Evolutionary conservation across 495 filamentous ascomycete species (phyloP).

Genomic region (Trypethelium eluteriae): DNA sequence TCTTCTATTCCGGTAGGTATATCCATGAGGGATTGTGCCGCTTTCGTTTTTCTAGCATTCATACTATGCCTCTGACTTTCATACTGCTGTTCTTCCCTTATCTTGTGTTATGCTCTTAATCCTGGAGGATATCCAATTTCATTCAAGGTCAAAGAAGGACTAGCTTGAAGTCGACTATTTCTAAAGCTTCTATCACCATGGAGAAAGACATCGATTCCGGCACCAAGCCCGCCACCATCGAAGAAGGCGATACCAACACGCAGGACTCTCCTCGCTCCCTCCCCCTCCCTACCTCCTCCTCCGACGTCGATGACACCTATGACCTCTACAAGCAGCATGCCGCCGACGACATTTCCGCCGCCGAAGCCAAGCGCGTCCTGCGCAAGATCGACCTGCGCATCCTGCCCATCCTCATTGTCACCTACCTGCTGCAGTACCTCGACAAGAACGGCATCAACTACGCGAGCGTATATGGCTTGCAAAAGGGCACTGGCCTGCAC

Average conservation of each 20-base stretch:
- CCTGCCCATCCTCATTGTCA: slow-evolving; percentile 49
- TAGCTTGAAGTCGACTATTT: no score
- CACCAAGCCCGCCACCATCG: background rate
- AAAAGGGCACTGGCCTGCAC: slow-evolving; percentile 43
- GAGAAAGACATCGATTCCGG: background rate
- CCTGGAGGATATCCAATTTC: no score
- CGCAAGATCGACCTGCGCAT: slow-evolving; percentile 49
- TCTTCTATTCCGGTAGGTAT: background rate
- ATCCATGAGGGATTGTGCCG: background rate
- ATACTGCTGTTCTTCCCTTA: background rate
- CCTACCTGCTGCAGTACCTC: slow-evolving; percentile 51
- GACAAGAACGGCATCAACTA: slow-evolving; percentile 57
- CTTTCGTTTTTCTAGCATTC: background rate
- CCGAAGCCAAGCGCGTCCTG: slow-evolving; percentile 45
- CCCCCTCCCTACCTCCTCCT: slow-evolving; percentile 12
- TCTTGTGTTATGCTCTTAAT: background rate
- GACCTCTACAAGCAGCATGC: slow-evolving; percentile 39
- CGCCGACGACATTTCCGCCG: slow-evolving; percentile 34
- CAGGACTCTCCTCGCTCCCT: slow-evolving; percentile 18
- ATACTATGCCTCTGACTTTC: background rate
- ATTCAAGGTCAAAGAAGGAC: no score
- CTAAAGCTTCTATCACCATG: background rate
- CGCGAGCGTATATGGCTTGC: slow-evolving; percentile 51
- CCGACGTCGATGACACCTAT: slow-evolving; percentile 43
- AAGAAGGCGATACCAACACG: background rate